Base-by-base conservation (phyloP, 1,139 yeast genomes). In the Kazachstania sp. region DNA sequence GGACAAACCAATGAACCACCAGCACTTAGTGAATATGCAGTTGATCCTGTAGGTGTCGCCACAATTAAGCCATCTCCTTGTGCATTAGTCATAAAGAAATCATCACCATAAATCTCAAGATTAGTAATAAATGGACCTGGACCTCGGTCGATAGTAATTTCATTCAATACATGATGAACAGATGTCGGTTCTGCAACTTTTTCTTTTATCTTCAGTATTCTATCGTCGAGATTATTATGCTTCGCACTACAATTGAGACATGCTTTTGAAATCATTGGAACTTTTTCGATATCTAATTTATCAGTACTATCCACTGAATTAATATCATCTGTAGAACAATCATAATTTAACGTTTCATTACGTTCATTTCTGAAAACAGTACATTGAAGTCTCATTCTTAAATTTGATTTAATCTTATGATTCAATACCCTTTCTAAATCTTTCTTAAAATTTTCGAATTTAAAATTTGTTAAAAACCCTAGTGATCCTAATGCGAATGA, bases 1-100 rank as follows among this genome's bases (percentile, higher is more conserved):
- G 96, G 95, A 57, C 87, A 95, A 1, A 87, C 94, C 45, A 87
- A 71, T 0, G 95, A 81, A 0, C 96, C 96, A 15, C 95, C 95
- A 0, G 96, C 95, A 37, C 94, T 83, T 36, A 87, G 70, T 0
- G 95, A 85, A 63, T 87, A 87, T 0, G 96, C 96, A 0, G 96
- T 87, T 2, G 95, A 85, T 0, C 95, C 95, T 0, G 96, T 87
- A 4, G 95, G 96, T 0, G 95, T 86, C 0, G 95, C 94, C 37
- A 87, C 74, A 49, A 87, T 86, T 30, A 87, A 67, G 0, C 96
- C 96, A 64, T 87, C 95, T 0, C 95, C 95, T 62, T 86, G 95
- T 0, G 92, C 95, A 16, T 86, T 83, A 0, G 96, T 86, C 48
- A 86, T 70, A 37, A 86, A 68, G 2, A 84, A 76, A 16, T 86